These are phyloP conservation scores for rapeseed (Brassica napus) DNA, from an alignment of 345 rosid genomes.

Conservation along the genomic window DNA sequence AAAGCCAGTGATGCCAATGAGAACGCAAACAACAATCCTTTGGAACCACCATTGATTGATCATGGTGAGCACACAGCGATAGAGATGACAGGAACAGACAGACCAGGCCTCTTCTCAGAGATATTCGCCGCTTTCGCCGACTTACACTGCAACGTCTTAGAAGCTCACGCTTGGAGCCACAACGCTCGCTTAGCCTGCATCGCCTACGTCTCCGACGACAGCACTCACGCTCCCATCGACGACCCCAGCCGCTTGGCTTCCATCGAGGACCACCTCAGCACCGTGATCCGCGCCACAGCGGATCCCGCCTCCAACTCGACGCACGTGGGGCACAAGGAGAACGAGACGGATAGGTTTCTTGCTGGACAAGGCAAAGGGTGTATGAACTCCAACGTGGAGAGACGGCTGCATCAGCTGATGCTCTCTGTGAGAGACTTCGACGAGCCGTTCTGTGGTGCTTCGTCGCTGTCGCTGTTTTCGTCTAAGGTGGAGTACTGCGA, in stretches of 20 bases:
- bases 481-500: conserved; percentile 27
- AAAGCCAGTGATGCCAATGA: conserved; percentile 29
- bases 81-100: conserved; percentile 64
- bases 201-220: conserved; percentile 57
- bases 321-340: conserved; percentile 44
- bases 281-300: conserved; percentile 51
- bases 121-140: conserved; percentile 63
- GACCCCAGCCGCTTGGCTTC: conserved; percentile 60
- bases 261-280: conserved; percentile 64
- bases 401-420: conserved; percentile 75
- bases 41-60: conserved; percentile 22
- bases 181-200: conserved; percentile 68
- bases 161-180: conserved; percentile 88
- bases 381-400: conserved; percentile 53
- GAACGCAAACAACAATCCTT: conserved; percentile 8
- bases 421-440: conserved; percentile 69
- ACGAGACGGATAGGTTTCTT: conserved; percentile 42
- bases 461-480: conserved; percentile 22
- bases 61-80: conserved; percentile 57
- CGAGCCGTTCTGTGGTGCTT: conserved; percentile 38
- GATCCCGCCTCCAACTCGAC: conserved; percentile 33
- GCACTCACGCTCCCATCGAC: conserved; percentile 50
- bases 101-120: conserved; percentile 83
- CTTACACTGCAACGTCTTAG: conserved; percentile 62
- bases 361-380: conserved; percentile 47